Evolutionary conservation across 768 basidiomycete genomes (phyloP).

Genomic region (Myochromella boudieri): DNA sequence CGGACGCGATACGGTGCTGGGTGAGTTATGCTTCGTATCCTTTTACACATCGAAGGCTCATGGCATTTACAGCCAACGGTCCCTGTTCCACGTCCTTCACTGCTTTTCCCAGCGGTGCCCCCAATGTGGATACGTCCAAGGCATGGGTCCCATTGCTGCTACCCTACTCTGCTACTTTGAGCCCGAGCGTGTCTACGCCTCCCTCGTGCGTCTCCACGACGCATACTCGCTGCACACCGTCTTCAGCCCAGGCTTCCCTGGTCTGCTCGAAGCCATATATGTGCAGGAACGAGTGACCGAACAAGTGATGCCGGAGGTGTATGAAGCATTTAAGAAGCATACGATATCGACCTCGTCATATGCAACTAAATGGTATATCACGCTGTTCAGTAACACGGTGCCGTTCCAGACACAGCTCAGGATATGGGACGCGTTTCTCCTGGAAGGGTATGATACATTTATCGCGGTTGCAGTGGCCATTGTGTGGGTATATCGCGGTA

Average conservation of each 20-base stretch:
- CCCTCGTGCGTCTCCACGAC: conserved; percentile 87
- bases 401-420: conserved; percentile 94
- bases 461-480: conserved; percentile 84
- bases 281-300: conserved; percentile 90
- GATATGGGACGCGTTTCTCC: conserved; percentile 90
- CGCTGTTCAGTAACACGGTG: conserved; percentile 91
- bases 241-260: conserved; percentile 94
- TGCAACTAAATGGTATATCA: conserved; percentile 99
- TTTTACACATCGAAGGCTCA: conserved; percentile 2
- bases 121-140: conserved; percentile 94
- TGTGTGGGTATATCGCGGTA: conserved; percentile 89
- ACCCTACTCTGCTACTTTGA: conserved; percentile 93
- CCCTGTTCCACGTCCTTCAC: conserved; percentile 93
- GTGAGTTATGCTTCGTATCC: conserved; percentile 44
- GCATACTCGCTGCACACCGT: conserved; percentile 84
- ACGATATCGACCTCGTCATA: conserved; percentile 93
- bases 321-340: conserved; percentile 80
- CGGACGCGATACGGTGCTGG: conserved; percentile 94
- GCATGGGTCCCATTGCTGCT: conserved; percentile 97
- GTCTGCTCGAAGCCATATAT: conserved; percentile 93
- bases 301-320: conserved; percentile 87
- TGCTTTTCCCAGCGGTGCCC: conserved; percentile 84
- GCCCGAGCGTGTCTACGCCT: conserved; percentile 84
- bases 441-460: conserved; percentile 90
- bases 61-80: conserved; percentile 68